phyloP scores from a whole-genome alignment of 2,329 filamentous ascomycete genomes.

The Helicocarpus griseus region DNA sequence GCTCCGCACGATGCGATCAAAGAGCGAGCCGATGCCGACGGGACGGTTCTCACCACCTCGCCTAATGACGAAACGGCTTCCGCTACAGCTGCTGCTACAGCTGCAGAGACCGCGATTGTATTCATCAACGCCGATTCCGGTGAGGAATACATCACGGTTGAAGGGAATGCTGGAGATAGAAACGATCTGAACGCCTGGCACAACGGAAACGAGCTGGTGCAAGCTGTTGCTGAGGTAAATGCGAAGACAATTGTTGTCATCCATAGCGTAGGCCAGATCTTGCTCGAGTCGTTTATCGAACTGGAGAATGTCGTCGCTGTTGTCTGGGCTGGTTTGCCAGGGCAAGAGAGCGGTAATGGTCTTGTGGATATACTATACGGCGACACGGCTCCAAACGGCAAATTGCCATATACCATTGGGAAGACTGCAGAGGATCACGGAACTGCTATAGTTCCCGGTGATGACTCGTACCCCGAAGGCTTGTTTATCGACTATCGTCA shows the following conservation, averaged over 20 bases:
- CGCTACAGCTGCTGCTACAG: slow-evolving; percentile 28
- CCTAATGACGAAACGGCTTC: slow-evolving; percentile 29
- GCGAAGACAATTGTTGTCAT: slow-evolving; percentile 55
- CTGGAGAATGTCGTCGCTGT: slow-evolving; percentile 56
- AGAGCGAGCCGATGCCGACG: slow-evolving; percentile 24
- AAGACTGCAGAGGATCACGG: slow-evolving; percentile 44
- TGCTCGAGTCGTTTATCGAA: slow-evolving; percentile 52
- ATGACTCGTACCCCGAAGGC: slow-evolving; percentile 38
- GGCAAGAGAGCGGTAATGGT: slow-evolving; percentile 41
- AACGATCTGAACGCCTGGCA: slow-evolving; percentile 40
- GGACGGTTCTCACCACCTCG: slow-evolving; percentile 34
- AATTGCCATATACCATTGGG: slow-evolving; percentile 53
- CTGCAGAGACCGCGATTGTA: slow-evolving; percentile 33
- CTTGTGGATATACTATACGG: slow-evolving; percentile 39
- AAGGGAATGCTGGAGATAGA: slow-evolving; percentile 47
- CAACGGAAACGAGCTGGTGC: slow-evolving; percentile 37
- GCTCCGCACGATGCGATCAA: slow-evolving; percentile 34
- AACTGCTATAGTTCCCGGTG: slow-evolving; percentile 8
- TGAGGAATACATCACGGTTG: slow-evolving; percentile 41
- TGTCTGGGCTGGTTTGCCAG: slow-evolving; percentile 54
- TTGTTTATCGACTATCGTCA: slow-evolving; percentile 47
- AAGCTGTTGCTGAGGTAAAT: slow-evolving; percentile 48
- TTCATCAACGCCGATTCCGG: slow-evolving; percentile 40
- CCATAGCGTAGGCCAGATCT: slow-evolving; percentile 53
- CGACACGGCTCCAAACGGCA: slow-evolving; percentile 36